phyloP scores from a whole-genome alignment of 2,329 filamentous ascomycete genomes.

The Fusarium pilosicola region DNA sequence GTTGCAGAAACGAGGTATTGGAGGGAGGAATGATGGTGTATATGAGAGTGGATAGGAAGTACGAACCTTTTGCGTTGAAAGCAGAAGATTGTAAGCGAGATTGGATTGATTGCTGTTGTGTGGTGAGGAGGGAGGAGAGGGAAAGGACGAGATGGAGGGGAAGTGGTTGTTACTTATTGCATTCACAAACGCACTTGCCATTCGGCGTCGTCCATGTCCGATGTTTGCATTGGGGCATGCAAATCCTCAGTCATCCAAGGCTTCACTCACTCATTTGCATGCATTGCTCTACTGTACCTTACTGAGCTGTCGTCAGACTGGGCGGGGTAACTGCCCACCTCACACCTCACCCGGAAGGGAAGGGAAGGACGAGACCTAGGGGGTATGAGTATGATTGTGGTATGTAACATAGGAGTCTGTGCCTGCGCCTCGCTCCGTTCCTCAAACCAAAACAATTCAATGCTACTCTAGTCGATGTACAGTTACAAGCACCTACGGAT shows the following conservation, averaged over 20 bases:
- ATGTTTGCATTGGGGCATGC: constrained; percentile 14
- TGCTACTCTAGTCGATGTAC: constrained; percentile 6
- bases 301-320: constrained; percentile 55
- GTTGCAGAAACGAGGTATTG: background rate
- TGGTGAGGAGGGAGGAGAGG: constrained; percentile 43
- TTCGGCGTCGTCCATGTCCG: constrained; percentile 30
- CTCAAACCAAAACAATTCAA: background rate
- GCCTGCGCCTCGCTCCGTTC: constrained; percentile 33
- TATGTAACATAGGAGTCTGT: background rate
- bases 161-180: constrained; percentile 51
- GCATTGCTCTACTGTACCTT: constrained; percentile 19
- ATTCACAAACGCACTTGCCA: constrained; percentile 29
- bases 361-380: constrained; percentile 23
- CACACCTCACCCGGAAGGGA: constrained; percentile 26
- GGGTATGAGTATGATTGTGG: constrained; percentile 18
- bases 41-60: background rate
- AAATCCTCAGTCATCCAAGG: constrained; percentile 33
- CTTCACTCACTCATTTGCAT: background rate
- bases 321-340: constrained; percentile 54
- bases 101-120: constrained; percentile 32
- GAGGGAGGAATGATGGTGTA: background rate
- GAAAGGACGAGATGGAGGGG: constrained; percentile 41
- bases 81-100: constrained; percentile 37
- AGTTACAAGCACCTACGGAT: constrained; percentile 2
- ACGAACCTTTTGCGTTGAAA: constrained; percentile 41